Evolutionary conservation across 2,329 filamentous ascomycete species (phyloP).

Genomic region (Colletotrichum siamense): DNA sequence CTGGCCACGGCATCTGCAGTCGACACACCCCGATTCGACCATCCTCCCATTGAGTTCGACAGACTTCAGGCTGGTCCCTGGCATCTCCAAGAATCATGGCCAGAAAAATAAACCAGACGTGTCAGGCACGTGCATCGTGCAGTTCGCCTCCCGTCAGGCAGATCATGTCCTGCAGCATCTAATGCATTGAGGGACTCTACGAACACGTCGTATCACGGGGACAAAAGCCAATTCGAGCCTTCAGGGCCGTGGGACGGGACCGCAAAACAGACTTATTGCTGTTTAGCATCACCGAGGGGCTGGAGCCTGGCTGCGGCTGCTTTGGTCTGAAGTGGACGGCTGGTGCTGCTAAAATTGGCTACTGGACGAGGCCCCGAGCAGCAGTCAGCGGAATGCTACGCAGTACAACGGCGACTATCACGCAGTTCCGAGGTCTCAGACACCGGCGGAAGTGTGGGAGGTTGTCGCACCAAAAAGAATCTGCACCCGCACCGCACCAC

Average conservation of each 20-base stretch:
- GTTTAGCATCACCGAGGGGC: not conserved
- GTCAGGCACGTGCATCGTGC: not conserved
- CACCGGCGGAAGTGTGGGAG: constrained; percentile 7
- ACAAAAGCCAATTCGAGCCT: not conserved
- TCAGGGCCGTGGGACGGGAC: not conserved
- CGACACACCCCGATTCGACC: not conserved
- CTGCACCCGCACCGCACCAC: not conserved
- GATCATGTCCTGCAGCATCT: not conserved
- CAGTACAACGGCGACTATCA: constrained; percentile 8
- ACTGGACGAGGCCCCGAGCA: not conserved
- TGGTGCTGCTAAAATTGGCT: constrained; percentile 14
- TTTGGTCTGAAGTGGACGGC: constrained; percentile 7
- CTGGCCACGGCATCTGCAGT: not conserved
- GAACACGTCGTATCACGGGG: not conserved
- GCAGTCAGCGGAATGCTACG: not conserved
- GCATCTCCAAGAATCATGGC: not conserved
- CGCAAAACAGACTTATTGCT: constrained; percentile 8
- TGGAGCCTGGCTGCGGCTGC: not conserved
- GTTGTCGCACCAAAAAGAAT: constrained; percentile 8
- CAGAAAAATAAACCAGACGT: not conserved
- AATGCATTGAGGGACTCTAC: not conserved
- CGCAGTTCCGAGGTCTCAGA: constrained; percentile 20
- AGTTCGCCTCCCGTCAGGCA: constrained; percentile 1
- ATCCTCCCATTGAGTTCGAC: not conserved
- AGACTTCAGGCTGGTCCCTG: not conserved